Base-by-base conservation (phyloP, 2,329 filamentous ascomycete genomes). In the Leptodontidium sp. region DNA sequence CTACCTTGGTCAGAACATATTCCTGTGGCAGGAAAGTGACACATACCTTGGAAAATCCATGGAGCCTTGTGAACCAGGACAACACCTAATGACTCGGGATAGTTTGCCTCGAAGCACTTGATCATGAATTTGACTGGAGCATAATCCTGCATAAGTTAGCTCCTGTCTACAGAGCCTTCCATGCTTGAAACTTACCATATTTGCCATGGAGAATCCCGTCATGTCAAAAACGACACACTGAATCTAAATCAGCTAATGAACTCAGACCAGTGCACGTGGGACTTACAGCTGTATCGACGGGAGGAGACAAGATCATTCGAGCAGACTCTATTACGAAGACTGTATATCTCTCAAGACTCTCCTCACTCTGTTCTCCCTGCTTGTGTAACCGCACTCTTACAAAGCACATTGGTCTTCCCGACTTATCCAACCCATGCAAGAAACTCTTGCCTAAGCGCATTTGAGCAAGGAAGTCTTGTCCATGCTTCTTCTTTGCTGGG, bases 101-200 rank as follows among this genome's bases (percentile, higher is more conserved):
- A 99, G 79, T 99, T 98, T 69, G 96, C 96, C 82, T 99, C 96
- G 78, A 99, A 99, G 80, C 94, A 97, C 81, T 97, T 97, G 81
- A 99, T 98, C 91, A 99, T 98, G 82, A 98, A 99, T 78, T 97
- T 99, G 67, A 99, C 93, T 0, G 96, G 95, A 0, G 92, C 88
- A 79, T 98, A 98, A 80, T 99, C 96, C 89, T 91, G 67, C 11
- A 21, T 15, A 50, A 43, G 68, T 79, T 45, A 77, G 75, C 45
- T 21, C 65, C 52, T 24, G 15, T 35, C 45, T 35, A 9, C 43
- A 7, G 29, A 21, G n/a, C 17, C 5, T 38, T 38, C 55, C 35
- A 14, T 32, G 29, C 29, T 32, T 32, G 29, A 17, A 57, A 45
- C 83, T 77, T 81, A 90, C 89, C 96, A 99, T 98, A 81, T 99